These are phyloP conservation scores for Microcos paniculata DNA, from an alignment of 345 rosid genomes.

Conservation along the genomic window DNA sequence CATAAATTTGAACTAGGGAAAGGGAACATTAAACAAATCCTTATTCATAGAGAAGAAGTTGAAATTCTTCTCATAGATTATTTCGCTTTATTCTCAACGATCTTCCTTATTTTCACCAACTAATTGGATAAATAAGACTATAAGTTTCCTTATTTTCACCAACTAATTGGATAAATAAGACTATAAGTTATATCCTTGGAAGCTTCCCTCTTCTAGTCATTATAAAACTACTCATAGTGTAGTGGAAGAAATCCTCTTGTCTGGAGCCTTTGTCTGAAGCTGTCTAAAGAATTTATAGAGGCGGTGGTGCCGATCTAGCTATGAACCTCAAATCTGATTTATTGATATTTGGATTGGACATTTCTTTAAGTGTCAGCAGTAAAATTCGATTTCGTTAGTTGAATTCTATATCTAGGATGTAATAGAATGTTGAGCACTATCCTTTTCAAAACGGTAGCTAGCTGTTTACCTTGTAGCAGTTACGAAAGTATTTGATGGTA, in stretches of 20 bases:
- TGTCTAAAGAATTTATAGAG: not conserved
- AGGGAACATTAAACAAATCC: not conserved
- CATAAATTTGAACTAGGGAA: not conserved
- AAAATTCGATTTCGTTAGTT: not conserved
- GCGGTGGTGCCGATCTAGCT: not conserved
- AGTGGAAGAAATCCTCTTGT: not conserved
- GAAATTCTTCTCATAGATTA: not conserved
- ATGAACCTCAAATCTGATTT: not conserved
- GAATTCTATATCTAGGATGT: not conserved
- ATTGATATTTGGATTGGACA: not conserved
- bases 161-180: constrained; percentile 1
- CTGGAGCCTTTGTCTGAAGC: not conserved
- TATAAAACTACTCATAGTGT: not conserved
- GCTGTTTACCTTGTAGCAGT: not conserved
- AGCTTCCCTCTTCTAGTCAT: not conserved
- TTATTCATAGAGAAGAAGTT: not conserved
- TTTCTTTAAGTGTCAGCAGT: not conserved
- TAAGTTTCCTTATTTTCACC: not conserved
- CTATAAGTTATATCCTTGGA: not conserved
- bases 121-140: too few relatives aligned
- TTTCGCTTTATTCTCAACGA: not conserved
- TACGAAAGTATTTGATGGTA: not conserved
- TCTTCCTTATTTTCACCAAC: not conserved
- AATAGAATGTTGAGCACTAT: not conserved
- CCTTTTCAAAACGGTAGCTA: not conserved